Conservation (phyloP, 192 early-diverging fungal species). For the Phycomyces nitens region DNA sequence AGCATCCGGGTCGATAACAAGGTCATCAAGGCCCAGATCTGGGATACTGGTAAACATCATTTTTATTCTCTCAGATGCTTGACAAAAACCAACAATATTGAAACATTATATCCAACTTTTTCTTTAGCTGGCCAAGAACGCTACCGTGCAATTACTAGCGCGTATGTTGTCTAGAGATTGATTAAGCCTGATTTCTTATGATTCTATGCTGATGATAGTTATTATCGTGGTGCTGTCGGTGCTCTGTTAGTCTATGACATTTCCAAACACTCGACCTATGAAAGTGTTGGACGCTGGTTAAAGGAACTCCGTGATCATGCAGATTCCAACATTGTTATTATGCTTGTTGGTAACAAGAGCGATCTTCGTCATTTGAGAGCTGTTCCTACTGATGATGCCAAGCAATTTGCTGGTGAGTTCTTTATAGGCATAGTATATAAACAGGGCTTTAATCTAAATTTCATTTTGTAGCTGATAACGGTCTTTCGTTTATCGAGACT, state of each 20-base stretch:
- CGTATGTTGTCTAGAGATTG: slow-evolving; percentile 26
- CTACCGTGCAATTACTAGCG: slow-evolving; percentile 82
- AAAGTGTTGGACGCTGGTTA: slow-evolving; percentile 95
- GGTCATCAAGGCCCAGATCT: slow-evolving; percentile 99
- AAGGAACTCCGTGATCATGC: slow-evolving; percentile 98
- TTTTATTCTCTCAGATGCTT: too few relatives aligned
- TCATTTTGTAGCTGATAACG: slow-evolving; percentile 70
- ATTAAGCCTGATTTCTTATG: not conserved
- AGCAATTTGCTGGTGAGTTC: slow-evolving; percentile 84
- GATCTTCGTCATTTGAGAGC: slow-evolving; percentile 95
- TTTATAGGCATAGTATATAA: too few relatives aligned
- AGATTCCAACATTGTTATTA: slow-evolving; percentile 97
- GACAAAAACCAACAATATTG: too few relatives aligned
- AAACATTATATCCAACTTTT: too few relatives aligned
- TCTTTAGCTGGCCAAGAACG: slow-evolving; percentile 62
- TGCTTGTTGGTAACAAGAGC: slow-evolving; percentile 99
- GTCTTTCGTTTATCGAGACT: slow-evolving; percentile 96
- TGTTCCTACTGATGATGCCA: slow-evolving; percentile 96
- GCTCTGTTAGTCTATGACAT: slow-evolving; percentile 98
- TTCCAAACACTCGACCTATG: slow-evolving; percentile 92
- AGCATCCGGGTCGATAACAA: slow-evolving; percentile 96
- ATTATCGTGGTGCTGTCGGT: slow-evolving; percentile 96
- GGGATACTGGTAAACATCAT: slow-evolving; percentile 84
- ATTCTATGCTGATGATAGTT: slow-evolving; percentile 57
- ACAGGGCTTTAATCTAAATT: not conserved